These are phyloP conservation scores for Kurtzmaniella quercitrusa DNA, from an alignment of 1,139 yeast genomes.

Conservation along the genomic window DNA sequence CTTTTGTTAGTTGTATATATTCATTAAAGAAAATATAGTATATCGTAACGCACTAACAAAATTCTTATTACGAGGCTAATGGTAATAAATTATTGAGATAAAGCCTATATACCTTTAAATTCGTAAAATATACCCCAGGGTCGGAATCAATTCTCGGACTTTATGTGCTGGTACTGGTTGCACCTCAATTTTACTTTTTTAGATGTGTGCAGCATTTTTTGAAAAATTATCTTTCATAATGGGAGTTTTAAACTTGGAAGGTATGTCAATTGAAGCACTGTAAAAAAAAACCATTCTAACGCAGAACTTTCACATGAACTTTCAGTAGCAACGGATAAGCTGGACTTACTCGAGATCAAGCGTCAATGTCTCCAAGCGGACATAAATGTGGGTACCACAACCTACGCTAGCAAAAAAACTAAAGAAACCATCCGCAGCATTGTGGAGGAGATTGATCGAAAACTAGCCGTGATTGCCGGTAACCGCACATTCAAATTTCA, in stretches of 20 bases:
- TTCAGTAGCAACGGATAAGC: neutral
- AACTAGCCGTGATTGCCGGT: conserved; percentile 1
- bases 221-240: too few relatives aligned
- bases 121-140: too few relatives aligned
- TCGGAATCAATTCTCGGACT: too few relatives aligned
- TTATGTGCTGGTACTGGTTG: too few relatives aligned
- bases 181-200: too few relatives aligned
- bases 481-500: conserved; percentile 18
- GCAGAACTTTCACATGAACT: neutral
- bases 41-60: too few relatives aligned
- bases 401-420: conserved; percentile 3
- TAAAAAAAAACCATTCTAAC: neutral
- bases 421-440: conserved; percentile 3
- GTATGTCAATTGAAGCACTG: neutral
- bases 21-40: too few relatives aligned
- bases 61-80: too few relatives aligned
- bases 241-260: neutral
- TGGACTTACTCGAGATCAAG: neutral
- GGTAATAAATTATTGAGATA: too few relatives aligned
- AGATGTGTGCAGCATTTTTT: too few relatives aligned
- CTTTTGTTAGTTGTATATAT: too few relatives aligned
- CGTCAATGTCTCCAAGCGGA: conserved; percentile 1
- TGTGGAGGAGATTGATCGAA: conserved; percentile 2
- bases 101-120: too few relatives aligned
- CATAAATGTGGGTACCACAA: neutral